Percentiles rank a stretch among this genome's conserved stretches.
Evolutionary conservation across 2,329 filamentous ascomycete genomes (phyloP).

Genomic region (Xylaria digitata): DNA sequence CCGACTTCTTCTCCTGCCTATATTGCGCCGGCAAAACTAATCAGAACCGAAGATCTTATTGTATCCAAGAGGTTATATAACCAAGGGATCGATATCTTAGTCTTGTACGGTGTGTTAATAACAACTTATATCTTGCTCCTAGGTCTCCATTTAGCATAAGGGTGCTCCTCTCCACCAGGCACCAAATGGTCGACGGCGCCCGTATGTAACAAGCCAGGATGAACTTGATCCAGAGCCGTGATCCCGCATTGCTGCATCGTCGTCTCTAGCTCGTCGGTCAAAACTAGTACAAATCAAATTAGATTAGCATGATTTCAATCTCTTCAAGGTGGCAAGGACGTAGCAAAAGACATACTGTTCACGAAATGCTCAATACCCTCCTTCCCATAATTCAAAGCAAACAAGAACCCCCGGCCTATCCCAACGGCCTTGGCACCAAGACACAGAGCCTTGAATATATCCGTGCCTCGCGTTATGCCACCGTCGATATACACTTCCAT

Average conservation of each 20-base stretch:
- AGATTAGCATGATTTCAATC: slow-evolving; percentile 21
- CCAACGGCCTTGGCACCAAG: slow-evolving; percentile 73
- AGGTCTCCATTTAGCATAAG: slow-evolving; percentile 57
- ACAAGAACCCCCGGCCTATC: slow-evolving; percentile 70
- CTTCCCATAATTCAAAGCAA: slow-evolving; percentile 69
- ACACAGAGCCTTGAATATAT: slow-evolving; percentile 75
- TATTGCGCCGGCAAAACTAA: not conserved
- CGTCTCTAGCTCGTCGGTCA: slow-evolving; percentile 71
- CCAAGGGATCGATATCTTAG: not conserved
- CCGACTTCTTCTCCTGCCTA: not conserved
- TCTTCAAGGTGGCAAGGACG: not conserved
- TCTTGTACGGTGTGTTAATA: not conserved
- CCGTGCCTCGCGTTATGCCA: slow-evolving; percentile 72
- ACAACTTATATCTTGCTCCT: slow-evolving; percentile 46
- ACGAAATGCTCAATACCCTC: slow-evolving; percentile 66
- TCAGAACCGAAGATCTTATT: not conserved
- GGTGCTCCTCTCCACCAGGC: slow-evolving; percentile 56
- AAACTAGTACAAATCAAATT: slow-evolving; percentile 49
- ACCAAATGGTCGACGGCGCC: slow-evolving; percentile 61
- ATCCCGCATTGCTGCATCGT: slow-evolving; percentile 75
- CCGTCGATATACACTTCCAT: slow-evolving; percentile 74
- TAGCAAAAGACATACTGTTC: slow-evolving; percentile 58
- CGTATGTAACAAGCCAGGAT: slow-evolving; percentile 70
- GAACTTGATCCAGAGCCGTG: slow-evolving; percentile 68
- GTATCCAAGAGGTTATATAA: not conserved